These are phyloP conservation scores for Curvularia sp. DNA, from an alignment of 2,329 filamentous ascomycete genomes.

Conservation along the genomic window DNA sequence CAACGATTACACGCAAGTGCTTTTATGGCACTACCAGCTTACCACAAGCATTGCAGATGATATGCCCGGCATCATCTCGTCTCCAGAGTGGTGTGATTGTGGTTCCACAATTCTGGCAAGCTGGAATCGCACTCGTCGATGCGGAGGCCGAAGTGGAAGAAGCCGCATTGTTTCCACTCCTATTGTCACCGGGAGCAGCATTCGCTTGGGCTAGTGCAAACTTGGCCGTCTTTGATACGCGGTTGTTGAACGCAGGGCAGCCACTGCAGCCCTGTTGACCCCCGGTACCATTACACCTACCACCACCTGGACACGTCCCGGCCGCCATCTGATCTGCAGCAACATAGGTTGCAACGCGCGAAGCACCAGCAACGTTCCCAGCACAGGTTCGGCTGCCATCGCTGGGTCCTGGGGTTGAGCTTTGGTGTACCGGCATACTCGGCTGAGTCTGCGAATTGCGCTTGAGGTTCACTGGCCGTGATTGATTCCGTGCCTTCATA, in stretches of 20 bases:
- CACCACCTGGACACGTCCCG: slow-evolving; percentile 94
- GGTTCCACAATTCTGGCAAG: slow-evolving; percentile 95
- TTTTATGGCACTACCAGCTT: slow-evolving; percentile 51
- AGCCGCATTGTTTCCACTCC: slow-evolving; percentile 28
- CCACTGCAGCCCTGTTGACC: slow-evolving; percentile 94
- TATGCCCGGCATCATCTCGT: slow-evolving; percentile 90
- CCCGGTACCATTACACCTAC: slow-evolving; percentile 93
- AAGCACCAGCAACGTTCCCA: slow-evolving; percentile 48
- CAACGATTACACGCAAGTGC: neutral
- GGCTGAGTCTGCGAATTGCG: slow-evolving; percentile 64
- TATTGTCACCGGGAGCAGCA: slow-evolving; percentile 37
- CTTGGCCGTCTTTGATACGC: slow-evolving; percentile 85
- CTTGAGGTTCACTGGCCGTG: slow-evolving; percentile 88
- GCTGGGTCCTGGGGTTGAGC: slow-evolving; percentile 50
- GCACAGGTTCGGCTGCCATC: slow-evolving; percentile 53
- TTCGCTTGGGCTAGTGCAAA: slow-evolving; percentile 62
- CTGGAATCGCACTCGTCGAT: slow-evolving; percentile 71
- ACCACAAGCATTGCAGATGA: slow-evolving; percentile 99
- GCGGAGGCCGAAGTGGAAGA: slow-evolving; percentile 29
- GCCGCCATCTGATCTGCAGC: slow-evolving; percentile 75
- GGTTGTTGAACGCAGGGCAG: slow-evolving; percentile 96
- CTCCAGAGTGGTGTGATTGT: slow-evolving; percentile 97
- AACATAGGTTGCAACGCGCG: slow-evolving; percentile 72
- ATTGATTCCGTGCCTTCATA: slow-evolving; percentile 88
- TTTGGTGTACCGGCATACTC: slow-evolving; percentile 45